A percentile compares a stretch with the other conserved stretches of the same genome.
Conservation (phyloP, 495 filamentous ascomycete species). For the Copromyces sp. region DNA sequence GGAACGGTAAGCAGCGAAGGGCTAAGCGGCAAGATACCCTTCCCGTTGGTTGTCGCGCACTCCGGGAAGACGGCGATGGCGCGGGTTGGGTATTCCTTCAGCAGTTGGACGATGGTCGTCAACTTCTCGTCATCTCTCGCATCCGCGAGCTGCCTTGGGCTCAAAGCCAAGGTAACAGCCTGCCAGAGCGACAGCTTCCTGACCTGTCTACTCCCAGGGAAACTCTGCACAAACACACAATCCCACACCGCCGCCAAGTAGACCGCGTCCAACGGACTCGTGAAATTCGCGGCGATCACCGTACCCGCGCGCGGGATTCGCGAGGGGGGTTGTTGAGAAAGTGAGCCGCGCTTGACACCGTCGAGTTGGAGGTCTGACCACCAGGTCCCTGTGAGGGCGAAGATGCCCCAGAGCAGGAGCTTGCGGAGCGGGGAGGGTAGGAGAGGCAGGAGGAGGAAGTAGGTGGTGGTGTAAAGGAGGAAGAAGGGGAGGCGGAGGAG, state of each 20-base stretch:
- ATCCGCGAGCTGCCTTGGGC: slow-evolving; percentile 41
- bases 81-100: slow-evolving; percentile 57
- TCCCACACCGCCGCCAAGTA: slow-evolving; percentile 97
- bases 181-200: slow-evolving; percentile 63
- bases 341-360: slow-evolving; percentile 76
- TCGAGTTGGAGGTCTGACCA: slow-evolving; percentile 97
- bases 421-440: slow-evolving; percentile 70
- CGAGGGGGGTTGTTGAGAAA: slow-evolving; percentile 47
- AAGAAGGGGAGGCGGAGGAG: slow-evolving; percentile 71
- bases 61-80: slow-evolving; percentile 84
- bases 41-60: slow-evolving; percentile 86
- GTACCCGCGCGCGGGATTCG: slow-evolving; percentile 65
- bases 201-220: slow-evolving; percentile 62
- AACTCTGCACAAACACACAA: slow-evolving; percentile 80
- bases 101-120: slow-evolving; percentile 49
- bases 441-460: slow-evolving; percentile 77
- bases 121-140: slow-evolving; percentile 37
- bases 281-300: slow-evolving; percentile 83
- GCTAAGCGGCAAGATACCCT: slow-evolving; percentile 77
- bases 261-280: slow-evolving; percentile 82
- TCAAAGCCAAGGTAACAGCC: slow-evolving; percentile 66
- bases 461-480: slow-evolving; percentile 51
- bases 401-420: slow-evolving; percentile 72
- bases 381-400: slow-evolving; percentile 85
- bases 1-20: slow-evolving; percentile 59